Evolutionary conservation across 768 basidiomycete genomes (phyloP), one percentile per base, ranked within the genome.

Genomic region (Piloderma croceum): DNA sequence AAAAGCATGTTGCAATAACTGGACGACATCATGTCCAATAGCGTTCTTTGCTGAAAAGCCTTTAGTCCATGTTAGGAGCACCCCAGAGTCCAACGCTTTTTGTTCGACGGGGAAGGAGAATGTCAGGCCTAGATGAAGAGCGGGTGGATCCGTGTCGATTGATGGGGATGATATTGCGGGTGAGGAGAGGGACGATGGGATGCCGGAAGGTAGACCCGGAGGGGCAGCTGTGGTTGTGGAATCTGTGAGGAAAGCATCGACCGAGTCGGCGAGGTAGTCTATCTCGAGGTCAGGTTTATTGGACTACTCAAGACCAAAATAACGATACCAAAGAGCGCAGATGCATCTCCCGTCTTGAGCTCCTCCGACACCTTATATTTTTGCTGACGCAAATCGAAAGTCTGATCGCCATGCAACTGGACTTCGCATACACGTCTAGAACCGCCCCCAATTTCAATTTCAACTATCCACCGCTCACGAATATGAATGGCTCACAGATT

Each of bases 51-150:
- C 90, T n/a, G 83, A 62, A 61, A 96, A 97, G 3, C 93, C 96
- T 63, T 97, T 94, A 3, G 90, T 97, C 90, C 90, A 92, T 0
- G 88, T 94, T 24, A 98, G 69, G 46, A 99, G 83, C 45, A 81
- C 88, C 1, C 96, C 96, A 18, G 81, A 79, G 51, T 83, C 83
- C 18, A 98, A 73, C 1, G 96, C 92, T 0, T 90, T 91, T 59
- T 99, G 96, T 53, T 96, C 90, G 21, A 98, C 96, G 2, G 96
- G 96, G 69, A 97, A 96, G 21, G 89, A 92, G 62, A 98, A 99
- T 0, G 96, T 98, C 38, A 99, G 74, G 7, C 94, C 96, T 3
- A 99, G 81, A 22, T 77, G 74, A 27, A 85, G 49, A 36, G 70
- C 64, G 7, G 77, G 65, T 2, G 63, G 51, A 49, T 73, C 66